Base-by-base conservation (phyloP, 2,329 filamentous ascomycete genomes). In the Colletotrichum ledebouriae region DNA sequence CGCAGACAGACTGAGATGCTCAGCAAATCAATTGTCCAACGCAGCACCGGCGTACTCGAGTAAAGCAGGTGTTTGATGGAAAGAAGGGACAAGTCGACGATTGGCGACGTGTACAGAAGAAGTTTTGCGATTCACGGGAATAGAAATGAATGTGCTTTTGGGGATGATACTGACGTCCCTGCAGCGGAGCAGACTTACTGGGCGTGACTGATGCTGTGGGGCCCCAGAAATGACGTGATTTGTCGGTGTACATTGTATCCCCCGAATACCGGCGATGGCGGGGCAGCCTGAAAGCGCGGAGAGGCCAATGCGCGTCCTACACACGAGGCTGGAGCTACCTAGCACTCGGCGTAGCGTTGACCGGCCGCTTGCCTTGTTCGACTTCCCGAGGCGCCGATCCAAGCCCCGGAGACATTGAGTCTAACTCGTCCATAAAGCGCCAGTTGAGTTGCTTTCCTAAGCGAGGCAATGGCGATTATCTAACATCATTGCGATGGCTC, bases 41-140 rank as follows among this genome's bases (percentile, higher is more conserved):
- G 69, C 69, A 71, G 69, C 69, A 71, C 69, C 69, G 69, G 69
- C 67, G 69, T 71, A 71, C 69, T 71, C 69, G 69, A 66, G 60
- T 58, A 20, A 63, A 66, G 37, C 52, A 66, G 61, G 61, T 60
- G 56, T 34, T 66, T 66, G 61, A 15, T 34, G 49, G 17, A 33
- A 17, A 39, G 22, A 34, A 12, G 29, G 17, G 20, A 10, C 20
- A 17, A 47, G 15, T 29, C n/a, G 29, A n/a, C 9, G 11, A 15
- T 46, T 60, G 47, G 6, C 44, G 49, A 49, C 37, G 34, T 66
- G 66, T 44, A 22, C 15, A 15, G 17, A 25, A 55, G 56, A 59
- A 55, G 56, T 58, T 59, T 69, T 10, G 20, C 10, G 4, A 37
- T 20, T 7, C 2, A n/a, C 41, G 15, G 56, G 72, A 63, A 34